These are phyloP conservation scores for Exophiala lecanii-corni DNA, from an alignment of 2,329 filamentous ascomycete species.

Conservation along the genomic window DNA sequence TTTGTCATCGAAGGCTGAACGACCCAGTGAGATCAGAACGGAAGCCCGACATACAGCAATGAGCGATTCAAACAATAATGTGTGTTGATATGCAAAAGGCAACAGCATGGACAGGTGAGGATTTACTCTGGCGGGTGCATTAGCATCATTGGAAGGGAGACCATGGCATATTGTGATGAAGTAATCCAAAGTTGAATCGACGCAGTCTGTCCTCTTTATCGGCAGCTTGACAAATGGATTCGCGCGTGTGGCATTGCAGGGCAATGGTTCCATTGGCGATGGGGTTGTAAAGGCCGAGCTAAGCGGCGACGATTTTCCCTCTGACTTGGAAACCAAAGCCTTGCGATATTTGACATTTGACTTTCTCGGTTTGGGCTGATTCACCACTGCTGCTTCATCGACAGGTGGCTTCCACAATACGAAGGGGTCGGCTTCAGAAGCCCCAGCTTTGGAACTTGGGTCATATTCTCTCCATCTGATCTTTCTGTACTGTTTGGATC, in stretches of 20 bases:
- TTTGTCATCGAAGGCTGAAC: slow-evolving; percentile 17
- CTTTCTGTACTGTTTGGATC: slow-evolving; percentile 8
- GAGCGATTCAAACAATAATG: slow-evolving; percentile 24
- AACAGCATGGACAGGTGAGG: slow-evolving; percentile 24
- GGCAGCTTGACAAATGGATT: slow-evolving; percentile 20
- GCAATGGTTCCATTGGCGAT: slow-evolving; percentile 19
- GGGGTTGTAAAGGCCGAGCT: background rate
- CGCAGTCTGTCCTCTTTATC: slow-evolving; percentile 19
- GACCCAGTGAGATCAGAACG: slow-evolving; percentile 20
- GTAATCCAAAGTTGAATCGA: slow-evolving; percentile 20
- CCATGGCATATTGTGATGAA: slow-evolving; percentile 19
- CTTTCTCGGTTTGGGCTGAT: background rate
- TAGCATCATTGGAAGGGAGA: slow-evolving; percentile 2
- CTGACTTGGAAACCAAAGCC: background rate
- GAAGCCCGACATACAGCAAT: slow-evolving; percentile 24
- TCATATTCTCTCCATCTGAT: slow-evolving; percentile 20
- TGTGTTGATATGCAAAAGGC: slow-evolving; percentile 21
- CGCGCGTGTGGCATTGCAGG: slow-evolving; percentile 17
- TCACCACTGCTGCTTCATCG: background rate
- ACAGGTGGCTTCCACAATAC: slow-evolving; percentile 16
- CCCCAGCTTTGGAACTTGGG: slow-evolving; percentile 6
- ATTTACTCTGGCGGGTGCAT: slow-evolving; percentile 10
- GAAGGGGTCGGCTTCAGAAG: slow-evolving; percentile 7
- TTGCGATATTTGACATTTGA: background rate
- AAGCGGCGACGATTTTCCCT: background rate